These are phyloP conservation scores for Quercus tomentella DNA, from an alignment of 331 rosid species.

Conservation along the genomic window DNA sequence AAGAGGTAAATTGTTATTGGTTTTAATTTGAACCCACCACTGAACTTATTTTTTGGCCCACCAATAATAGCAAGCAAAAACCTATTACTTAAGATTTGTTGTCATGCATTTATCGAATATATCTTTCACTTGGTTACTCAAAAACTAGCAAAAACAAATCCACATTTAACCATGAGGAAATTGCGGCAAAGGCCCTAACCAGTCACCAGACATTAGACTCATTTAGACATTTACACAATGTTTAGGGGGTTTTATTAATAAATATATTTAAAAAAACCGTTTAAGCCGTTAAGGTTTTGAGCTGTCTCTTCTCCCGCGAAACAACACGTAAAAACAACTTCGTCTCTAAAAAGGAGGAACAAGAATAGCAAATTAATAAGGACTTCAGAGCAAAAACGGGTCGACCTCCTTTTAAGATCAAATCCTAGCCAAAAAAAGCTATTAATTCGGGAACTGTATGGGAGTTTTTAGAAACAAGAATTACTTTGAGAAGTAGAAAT, in stretches of 20 bases:
- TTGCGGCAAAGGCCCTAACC: too few relatives aligned
- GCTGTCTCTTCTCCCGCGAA: slow-evolving; percentile 6
- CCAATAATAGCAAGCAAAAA: too few relatives aligned
- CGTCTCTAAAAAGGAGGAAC: slow-evolving; percentile 10
- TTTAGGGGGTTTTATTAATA: too few relatives aligned
- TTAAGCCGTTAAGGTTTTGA: background rate
- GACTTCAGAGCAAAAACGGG: slow-evolving; percentile 15
- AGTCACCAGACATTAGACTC: too few relatives aligned
- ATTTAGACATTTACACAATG: too few relatives aligned
- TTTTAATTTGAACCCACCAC: rapidly evolving
- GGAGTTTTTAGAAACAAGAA: slow-evolving; percentile 14
- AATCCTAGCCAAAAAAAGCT: slow-evolving; percentile 13
- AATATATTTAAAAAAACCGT: background rate
- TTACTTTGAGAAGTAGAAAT: slow-evolving; percentile 16
- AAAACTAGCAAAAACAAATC: too few relatives aligned
- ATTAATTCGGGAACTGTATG: slow-evolving; percentile 34
- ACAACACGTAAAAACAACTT: background rate
- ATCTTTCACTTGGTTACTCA: too few relatives aligned
- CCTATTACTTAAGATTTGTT: too few relatives aligned
- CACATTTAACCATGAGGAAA: too few relatives aligned
- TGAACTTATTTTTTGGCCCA: too few relatives aligned
- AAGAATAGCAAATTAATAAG: slow-evolving; percentile 34
- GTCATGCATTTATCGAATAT: too few relatives aligned
- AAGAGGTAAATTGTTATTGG: too few relatives aligned
- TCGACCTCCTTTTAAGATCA: background rate